Conservation (phyloP, 1,139 yeast species). For the Geotrichum aggregatum region DNA sequence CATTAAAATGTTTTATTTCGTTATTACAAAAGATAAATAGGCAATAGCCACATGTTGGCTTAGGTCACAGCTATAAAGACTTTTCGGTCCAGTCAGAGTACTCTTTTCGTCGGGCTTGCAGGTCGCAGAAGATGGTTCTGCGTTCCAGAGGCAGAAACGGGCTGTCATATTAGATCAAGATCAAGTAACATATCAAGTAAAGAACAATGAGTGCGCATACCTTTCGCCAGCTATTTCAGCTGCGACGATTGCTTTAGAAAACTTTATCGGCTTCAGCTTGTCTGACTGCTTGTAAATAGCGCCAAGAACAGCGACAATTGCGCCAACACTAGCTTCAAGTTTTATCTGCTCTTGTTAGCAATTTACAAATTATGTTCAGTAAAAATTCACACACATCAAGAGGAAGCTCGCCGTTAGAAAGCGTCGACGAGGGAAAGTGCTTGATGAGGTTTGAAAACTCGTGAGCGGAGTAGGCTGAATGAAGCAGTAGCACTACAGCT, state of each 20-base stretch:
- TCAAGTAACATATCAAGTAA: not conserved
- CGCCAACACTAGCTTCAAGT: slow-evolving; percentile 35
- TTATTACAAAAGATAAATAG: not conserved
- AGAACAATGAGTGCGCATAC: slow-evolving; percentile 22
- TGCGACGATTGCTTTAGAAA: slow-evolving; percentile 31
- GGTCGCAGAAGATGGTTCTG: slow-evolving; percentile 37
- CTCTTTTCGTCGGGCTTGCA: slow-evolving; percentile 31
- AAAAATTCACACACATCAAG: slow-evolving; percentile 30
- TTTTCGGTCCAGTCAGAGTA: slow-evolving; percentile 31
- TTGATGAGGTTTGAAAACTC: slow-evolving; percentile 35
- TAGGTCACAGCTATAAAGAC: not conserved
- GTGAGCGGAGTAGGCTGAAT: slow-evolving; percentile 38
- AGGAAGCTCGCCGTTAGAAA: slow-evolving; percentile 27
- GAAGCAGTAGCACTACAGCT: slow-evolving; percentile 32
- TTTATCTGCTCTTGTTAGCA: slow-evolving; percentile 28
- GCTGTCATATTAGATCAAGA: slow-evolving; percentile 18
- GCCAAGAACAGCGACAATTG: slow-evolving; percentile 26
- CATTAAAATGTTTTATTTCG: not conserved
- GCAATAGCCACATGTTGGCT: too few species aligned
- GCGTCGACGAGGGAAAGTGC: slow-evolving; percentile 26
- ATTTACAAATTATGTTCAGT: not conserved
- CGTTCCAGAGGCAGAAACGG: slow-evolving; percentile 34
- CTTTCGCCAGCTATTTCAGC: slow-evolving; percentile 30
- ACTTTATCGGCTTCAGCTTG: slow-evolving; percentile 32
- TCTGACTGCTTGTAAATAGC: slow-evolving; percentile 28